Base-by-base conservation (phyloP, 306 rosid species). In the Casuarina cunninghamiana region DNA sequence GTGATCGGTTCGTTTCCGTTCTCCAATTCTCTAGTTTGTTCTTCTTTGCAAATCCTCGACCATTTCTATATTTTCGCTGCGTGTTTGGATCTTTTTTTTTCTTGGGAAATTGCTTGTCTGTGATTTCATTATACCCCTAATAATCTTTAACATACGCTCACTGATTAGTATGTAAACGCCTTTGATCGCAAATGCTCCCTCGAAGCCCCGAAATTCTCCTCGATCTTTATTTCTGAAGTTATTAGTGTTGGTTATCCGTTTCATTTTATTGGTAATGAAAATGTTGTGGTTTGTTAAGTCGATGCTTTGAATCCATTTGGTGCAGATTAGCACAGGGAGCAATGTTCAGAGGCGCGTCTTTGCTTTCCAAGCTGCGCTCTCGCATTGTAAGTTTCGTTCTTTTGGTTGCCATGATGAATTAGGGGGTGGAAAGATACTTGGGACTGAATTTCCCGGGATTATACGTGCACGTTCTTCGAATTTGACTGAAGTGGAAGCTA, bases 281-380 rank as follows among this genome's bases (percentile, higher is more conserved):
- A 54, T 54, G 6, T 54, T 16, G 2, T 17, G 32, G 2, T 17
- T 54, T n/a, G 2, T 54, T 8, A 54, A 5, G 61, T 10, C 26
- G 6, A n/a, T 54, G 2, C 26, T 54, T 10, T 54, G 39, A 58
- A 58, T 58, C 65, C 26, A 8, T 57, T 58, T 54, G 51, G 66
- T 10, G 81, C 79, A 83, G 86, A 68, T 75, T 21, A 41, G 39
- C 3, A 35, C 16, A 32, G 75, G 42, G 63, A 61, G 53, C 60
- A 19, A 88, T 88, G 94, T 95, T 91, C 86, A 86, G 88, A 84
- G 83, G 93, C 83, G 79, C 85, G 75, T 73, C 91, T 75, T 90
- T 87, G 37, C 88, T 94, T 81, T 94, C 98, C 21, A 88, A 82
- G 84, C 90, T 95, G 71, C 96, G 98, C 71, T 89, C 97, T 85